Evolutionary conservation across 257 asterid species (phyloP).

Genomic region (Knoxia roxburghii): DNA sequence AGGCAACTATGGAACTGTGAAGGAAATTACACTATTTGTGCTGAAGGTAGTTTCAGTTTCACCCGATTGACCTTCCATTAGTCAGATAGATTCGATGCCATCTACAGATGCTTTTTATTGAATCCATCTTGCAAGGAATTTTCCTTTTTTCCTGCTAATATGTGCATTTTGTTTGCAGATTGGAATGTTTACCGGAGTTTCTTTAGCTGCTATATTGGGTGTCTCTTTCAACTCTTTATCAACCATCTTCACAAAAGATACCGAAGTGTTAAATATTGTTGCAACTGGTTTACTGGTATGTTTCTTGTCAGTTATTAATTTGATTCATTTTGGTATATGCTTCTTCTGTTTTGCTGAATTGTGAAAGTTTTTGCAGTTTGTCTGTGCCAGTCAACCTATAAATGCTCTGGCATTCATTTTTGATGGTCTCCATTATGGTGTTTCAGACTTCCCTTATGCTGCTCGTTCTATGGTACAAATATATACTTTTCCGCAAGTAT

Average conservation of each 20-base stretch:
- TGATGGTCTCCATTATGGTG: constrained; percentile 85
- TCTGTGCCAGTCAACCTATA: constrained; percentile 81
- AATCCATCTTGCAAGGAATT: neutral
- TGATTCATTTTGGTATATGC: neutral
- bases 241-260: constrained; percentile 59
- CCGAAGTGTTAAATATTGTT: constrained; percentile 54
- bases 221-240: constrained; percentile 64
- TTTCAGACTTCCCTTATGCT: constrained; percentile 79
- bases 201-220: constrained; percentile 58
- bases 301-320: neutral
- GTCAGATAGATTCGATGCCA: neutral
- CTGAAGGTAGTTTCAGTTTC: constrained; percentile 49
- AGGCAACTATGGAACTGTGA: constrained; percentile 58
- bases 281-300: constrained; percentile 64
- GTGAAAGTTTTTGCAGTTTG: constrained; percentile 58
- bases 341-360: constrained; percentile 15
- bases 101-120: neutral
- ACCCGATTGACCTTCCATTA: constrained; percentile 14
- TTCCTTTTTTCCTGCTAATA: constrained; percentile 12
- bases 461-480: constrained; percentile 73
- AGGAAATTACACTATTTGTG: constrained; percentile 55
- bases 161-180: constrained; percentile 37
- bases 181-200: constrained; percentile 58
- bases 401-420: constrained; percentile 76
- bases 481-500: constrained; percentile 5